phyloP scores from a whole-genome alignment of 495 filamentous ascomycete species.

The Coniosporium apollinis region DNA sequence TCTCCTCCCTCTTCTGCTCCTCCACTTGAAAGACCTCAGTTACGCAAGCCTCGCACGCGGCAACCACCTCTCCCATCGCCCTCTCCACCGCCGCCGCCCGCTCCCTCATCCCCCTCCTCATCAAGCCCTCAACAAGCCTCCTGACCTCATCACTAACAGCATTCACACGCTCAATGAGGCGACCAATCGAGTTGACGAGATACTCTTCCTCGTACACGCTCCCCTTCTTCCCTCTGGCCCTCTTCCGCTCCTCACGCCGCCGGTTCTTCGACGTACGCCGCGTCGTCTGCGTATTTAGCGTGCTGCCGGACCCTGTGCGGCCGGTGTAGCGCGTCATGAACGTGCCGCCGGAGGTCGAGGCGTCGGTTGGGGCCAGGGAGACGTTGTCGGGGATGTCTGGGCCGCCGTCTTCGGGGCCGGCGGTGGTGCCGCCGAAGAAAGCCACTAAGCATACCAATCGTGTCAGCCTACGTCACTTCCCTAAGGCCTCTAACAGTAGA shows the following conservation, averaged over 20 bases:
- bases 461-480: conserved; percentile 6
- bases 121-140: conserved; percentile 53
- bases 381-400: conserved; percentile 78
- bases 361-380: conserved; percentile 72
- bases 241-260: conserved; percentile 79
- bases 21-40: conserved; percentile 45
- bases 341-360: conserved; percentile 55
- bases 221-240: conserved; percentile 84
- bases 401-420: conserved; percentile 23
- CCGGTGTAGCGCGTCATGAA: conserved; percentile 88
- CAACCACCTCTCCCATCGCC: conserved; percentile 51
- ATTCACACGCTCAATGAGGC: conserved; percentile 75
- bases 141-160: conserved; percentile 46
- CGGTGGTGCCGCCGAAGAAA: conserved; percentile 38
- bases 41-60: conserved; percentile 43
- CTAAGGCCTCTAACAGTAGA: too few relatives aligned
- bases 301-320: conserved; percentile 41
- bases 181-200: conserved; percentile 67
- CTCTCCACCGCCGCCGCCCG: conserved; percentile 61
- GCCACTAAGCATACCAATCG: conserved; percentile 52
- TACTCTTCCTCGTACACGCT: conserved; percentile 98
- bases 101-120: conserved; percentile 73
- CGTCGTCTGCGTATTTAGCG: conserved; percentile 44
- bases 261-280: conserved; percentile 71
- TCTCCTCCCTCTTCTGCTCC: conserved; percentile 1